These are phyloP conservation scores for Cladosporium sp. DNA, from an alignment of 2,329 filamentous ascomycete genomes.

Conservation along the genomic window DNA sequence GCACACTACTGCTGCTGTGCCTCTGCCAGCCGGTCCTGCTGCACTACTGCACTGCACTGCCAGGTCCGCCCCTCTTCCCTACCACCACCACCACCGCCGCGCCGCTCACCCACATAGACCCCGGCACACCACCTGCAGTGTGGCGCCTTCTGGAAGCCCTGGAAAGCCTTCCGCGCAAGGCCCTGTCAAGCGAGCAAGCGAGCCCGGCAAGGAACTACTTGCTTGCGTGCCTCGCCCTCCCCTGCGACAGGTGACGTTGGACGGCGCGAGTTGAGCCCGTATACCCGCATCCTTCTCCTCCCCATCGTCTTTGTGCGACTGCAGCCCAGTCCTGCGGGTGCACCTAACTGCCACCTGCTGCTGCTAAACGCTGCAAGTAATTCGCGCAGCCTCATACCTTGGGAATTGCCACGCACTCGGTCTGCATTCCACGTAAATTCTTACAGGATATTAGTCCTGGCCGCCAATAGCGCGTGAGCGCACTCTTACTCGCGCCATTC, in stretches of 20 bases:
- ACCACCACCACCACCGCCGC: neutral
- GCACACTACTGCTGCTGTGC: slow-evolving; percentile 1
- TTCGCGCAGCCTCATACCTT: slow-evolving; percentile 6
- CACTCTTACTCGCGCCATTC: neutral
- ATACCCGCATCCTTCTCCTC: slow-evolving; percentile 11
- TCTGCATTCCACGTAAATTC: slow-evolving; percentile 5
- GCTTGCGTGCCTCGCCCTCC: slow-evolving; percentile 3
- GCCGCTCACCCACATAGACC: slow-evolving; percentile 8
- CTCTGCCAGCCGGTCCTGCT: slow-evolving; percentile 2
- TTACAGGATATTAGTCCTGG: slow-evolving; percentile 9
- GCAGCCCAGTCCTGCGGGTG: slow-evolving; percentile 8
- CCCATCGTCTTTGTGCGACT: slow-evolving; percentile 16
- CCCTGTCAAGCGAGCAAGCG: slow-evolving; percentile 14
- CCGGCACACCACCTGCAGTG: slow-evolving; percentile 3
- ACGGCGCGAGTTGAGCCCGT: slow-evolving; percentile 10
- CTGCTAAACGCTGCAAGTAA: slow-evolving; percentile 13
- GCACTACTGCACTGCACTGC: neutral
- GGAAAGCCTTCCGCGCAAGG: slow-evolving; percentile 5
- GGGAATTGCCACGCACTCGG: neutral
- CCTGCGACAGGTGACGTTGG: slow-evolving; percentile 16
- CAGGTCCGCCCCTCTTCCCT: neutral
- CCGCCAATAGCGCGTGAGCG: neutral
- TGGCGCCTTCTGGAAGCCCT: slow-evolving; percentile 18
- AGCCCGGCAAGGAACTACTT: slow-evolving; percentile 13
- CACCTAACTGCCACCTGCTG: neutral